Base-by-base conservation (phyloP, 2,329 filamentous ascomycete genomes). In the Orbilia oligospora region DNA sequence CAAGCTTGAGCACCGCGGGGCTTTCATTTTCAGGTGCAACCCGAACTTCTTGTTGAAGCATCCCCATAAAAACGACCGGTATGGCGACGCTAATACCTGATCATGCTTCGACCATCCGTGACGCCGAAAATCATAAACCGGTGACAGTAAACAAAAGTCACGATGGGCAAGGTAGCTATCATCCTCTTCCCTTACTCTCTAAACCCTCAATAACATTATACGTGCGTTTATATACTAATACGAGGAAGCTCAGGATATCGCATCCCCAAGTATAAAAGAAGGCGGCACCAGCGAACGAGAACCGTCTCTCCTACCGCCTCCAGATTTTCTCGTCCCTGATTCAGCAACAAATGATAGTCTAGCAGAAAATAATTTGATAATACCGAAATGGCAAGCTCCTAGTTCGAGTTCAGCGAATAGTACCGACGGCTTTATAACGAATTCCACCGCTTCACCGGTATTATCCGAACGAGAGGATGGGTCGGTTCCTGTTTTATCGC, bases 261-360 rank as follows among this genome's bases (percentile, higher is more conserved):
- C n/a, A 18, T 68, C 75, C 38, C 51, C 75, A 9, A 72, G 1
- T n/a, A 53, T 63, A 9, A 78, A 72, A 33, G 51, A 49, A 41
- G 36, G 56, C 36, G 71, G 44, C 46, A 41, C 8, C 38, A 41
- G 12, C 38, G 38, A 41, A n/a, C 38, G 38, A 2, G 75, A 67
- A 38, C 53, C 75, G 4, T 61, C 55, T 16, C 68, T 78, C 22
- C 75, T 78, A 14, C 75, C 75, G n/a, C 75, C 75, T 46, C 75
- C 75, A 12, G 75, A 78, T 30, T 78, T 78, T n/a, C 48, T 78
- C 14, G 48, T 78, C 14, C 75, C 75, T 22, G 75, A 78, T 33
- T 48, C 53, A 9, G 49, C 22, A 20, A 49, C 51, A 1, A 41
- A 55, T 8, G 63, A 72, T 49, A 56, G 24, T 16, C 16, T 4